Conservation (phyloP, 2,329 filamentous ascomycete genomes). For the Leptographium galeiforme region DNA sequence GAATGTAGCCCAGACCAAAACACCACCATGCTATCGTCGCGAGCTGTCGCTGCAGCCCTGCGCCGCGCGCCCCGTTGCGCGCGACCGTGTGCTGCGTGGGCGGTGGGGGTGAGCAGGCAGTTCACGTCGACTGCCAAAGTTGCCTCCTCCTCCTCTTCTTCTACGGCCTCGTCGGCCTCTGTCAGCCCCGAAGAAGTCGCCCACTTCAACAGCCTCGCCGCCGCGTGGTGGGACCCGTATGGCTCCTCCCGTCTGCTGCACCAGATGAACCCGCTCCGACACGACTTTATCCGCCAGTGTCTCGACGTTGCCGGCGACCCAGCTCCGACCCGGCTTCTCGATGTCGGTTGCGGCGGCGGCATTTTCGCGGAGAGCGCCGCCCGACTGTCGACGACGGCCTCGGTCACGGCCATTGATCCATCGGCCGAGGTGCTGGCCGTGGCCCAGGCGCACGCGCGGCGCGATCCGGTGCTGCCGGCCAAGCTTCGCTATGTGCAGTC, state of each 20-base stretch:
- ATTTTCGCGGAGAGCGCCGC: conserved; percentile 89
- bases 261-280: conserved; percentile 93
- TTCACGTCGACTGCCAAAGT: not conserved
- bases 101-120: not conserved
- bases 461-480: conserved; percentile 50
- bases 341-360: conserved; percentile 89
- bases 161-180: conserved; percentile 35
- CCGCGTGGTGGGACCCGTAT: conserved; percentile 93
- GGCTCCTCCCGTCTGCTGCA: conserved; percentile 86
- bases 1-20: too few relatives aligned
- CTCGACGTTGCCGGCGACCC: conserved; percentile 27
- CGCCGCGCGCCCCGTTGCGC: conserved; percentile 2
- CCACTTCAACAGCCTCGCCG: conserved; percentile 88
- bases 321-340: conserved; percentile 41
- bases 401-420: conserved; percentile 67
- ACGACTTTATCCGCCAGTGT: conserved; percentile 77
- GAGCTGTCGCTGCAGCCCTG: conserved; percentile 4
- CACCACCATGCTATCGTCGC: not conserved
- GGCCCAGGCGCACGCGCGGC: conserved; percentile 58
- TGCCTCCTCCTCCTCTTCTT: conserved; percentile 4
- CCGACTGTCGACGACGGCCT: conserved; percentile 45
- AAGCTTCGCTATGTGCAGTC: conserved; percentile 63
- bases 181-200: conserved; percentile 82
- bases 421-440: conserved; percentile 60
- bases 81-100: not conserved